phyloP scores from a whole-genome alignment of 768 basidiomycete species.

The Lentinus tigrinus region DNA sequence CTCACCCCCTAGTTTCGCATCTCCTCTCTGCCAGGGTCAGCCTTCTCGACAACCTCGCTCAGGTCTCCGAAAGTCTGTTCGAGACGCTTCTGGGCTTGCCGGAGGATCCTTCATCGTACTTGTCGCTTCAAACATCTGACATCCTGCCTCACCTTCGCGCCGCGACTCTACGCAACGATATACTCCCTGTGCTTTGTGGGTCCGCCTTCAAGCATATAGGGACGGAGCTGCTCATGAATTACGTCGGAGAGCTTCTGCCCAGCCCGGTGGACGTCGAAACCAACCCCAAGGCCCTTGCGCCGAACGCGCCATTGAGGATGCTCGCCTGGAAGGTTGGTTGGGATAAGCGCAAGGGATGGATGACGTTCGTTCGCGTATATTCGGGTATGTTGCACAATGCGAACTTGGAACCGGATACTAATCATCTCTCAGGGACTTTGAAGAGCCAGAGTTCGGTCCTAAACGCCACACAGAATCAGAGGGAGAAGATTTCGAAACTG shows the following conservation, averaged over 20 bases:
- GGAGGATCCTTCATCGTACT: constrained; percentile 60
- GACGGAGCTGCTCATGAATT: constrained; percentile 79
- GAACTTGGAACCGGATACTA: neutral
- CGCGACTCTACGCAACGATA: constrained; percentile 60
- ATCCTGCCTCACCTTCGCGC: constrained; percentile 67
- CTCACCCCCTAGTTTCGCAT: constrained; percentile 70
- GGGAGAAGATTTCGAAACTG: constrained; percentile 73
- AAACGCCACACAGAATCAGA: constrained; percentile 66
- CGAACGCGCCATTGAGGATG: constrained; percentile 53
- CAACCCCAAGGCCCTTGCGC: constrained; percentile 38
- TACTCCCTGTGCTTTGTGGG: constrained; percentile 81
- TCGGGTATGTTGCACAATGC: constrained; percentile 53
- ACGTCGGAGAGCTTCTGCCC: constrained; percentile 75
- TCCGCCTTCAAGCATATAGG: constrained; percentile 81
- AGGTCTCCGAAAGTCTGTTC: constrained; percentile 82
- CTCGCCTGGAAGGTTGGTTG: constrained; percentile 89
- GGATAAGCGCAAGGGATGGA: constrained; percentile 85
- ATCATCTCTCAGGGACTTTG: constrained; percentile 57
- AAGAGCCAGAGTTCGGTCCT: constrained; percentile 58
- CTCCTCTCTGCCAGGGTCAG: constrained; percentile 65
- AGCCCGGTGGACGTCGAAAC: constrained; percentile 61
- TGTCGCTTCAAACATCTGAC: constrained; percentile 49
- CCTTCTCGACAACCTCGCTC: constrained; percentile 75
- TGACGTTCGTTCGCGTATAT: constrained; percentile 90
- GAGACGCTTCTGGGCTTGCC: constrained; percentile 60